These are phyloP conservation scores for Coniferiporia weirii DNA, from an alignment of 1,284 basidiomycete species.

Conservation along the genomic window DNA sequence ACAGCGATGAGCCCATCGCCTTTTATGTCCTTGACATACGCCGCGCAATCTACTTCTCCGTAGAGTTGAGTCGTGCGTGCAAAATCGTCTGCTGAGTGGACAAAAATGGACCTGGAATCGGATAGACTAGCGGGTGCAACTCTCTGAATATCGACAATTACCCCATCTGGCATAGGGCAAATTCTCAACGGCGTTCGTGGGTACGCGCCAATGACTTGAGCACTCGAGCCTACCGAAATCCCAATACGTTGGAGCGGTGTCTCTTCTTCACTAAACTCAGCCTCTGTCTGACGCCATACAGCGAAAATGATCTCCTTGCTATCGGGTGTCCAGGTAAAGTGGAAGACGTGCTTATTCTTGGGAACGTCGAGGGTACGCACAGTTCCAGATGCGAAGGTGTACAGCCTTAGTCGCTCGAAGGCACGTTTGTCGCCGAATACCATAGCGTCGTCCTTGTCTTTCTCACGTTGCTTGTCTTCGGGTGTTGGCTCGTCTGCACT, in stretches of 20 bases:
- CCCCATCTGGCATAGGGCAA: background rate
- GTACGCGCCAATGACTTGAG: background rate
- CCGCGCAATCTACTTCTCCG: slow-evolving; percentile 17
- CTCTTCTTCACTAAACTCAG: slow-evolving; percentile 10
- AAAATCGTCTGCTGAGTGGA: background rate
- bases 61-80: slow-evolving; percentile 6
- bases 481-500: slow-evolving; percentile 18
- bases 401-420: slow-evolving; percentile 13
- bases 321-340: slow-evolving; percentile 20
- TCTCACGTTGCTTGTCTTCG: slow-evolving; percentile 19
- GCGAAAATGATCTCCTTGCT: slow-evolving; percentile 15
- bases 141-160: slow-evolving; percentile 10
- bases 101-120: slow-evolving; percentile 13
- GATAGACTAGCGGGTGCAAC: slow-evolving; percentile 8
- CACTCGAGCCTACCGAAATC: background rate
- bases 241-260: slow-evolving; percentile 7
- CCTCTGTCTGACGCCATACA: background rate
- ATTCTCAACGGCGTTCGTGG: background rate
- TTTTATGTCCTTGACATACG: slow-evolving; percentile 11
- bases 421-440: slow-evolving; percentile 19
- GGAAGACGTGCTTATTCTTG: slow-evolving; percentile 10
- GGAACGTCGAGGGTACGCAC: slow-evolving; percentile 13
- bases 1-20: slow-evolving; percentile 18
- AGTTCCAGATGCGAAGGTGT: slow-evolving; percentile 15
- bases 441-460: slow-evolving; percentile 20